Percentiles rank a stretch among this genome's conserved stretches.
Evolutionary conservation across 768 basidiomycete genomes (phyloP).

Genomic region (Rhizopogon roseolus): DNA sequence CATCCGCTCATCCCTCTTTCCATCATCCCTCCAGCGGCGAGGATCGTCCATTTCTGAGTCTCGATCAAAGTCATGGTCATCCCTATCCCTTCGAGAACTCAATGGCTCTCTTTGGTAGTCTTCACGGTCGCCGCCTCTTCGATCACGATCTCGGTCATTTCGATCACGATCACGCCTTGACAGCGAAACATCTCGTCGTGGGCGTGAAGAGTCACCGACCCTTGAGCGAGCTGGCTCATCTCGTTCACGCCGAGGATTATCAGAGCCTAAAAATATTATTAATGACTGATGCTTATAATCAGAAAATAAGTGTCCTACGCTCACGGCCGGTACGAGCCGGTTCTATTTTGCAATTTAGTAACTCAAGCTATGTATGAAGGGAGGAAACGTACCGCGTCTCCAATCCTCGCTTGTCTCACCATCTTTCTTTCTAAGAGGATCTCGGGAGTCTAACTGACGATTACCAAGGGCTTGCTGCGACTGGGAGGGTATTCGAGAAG

Average conservation of each 20-base stretch:
- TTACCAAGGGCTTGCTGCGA: conserved; percentile 30
- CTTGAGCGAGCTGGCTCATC: conserved; percentile 63
- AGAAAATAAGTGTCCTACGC: conserved; percentile 35
- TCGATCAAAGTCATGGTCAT: conserved; percentile 38
- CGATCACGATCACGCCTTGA: conserved; percentile 43
- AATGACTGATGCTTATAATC: not conserved
- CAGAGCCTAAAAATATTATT: conserved; percentile 36
- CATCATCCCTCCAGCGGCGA: conserved; percentile 79
- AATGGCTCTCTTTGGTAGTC: conserved; percentile 12
- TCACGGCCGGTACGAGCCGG: conserved; percentile 50
- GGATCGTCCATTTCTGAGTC: conserved; percentile 61
- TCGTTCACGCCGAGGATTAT: conserved; percentile 50
- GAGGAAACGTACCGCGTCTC: conserved; percentile 63
- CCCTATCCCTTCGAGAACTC: conserved; percentile 23
- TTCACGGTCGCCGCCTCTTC: conserved; percentile 26
- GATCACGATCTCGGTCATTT: conserved; percentile 27
- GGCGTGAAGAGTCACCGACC: conserved; percentile 56
- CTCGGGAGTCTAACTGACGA: conserved; percentile 56
- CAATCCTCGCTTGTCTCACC: conserved; percentile 80
- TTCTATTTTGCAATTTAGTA: conserved; percentile 37
- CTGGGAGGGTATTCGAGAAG: conserved; percentile 36
- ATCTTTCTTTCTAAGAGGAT: conserved; percentile 58
- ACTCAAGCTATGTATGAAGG: conserved; percentile 9
- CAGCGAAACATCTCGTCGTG: conserved; percentile 54
- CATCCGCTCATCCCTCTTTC: conserved; percentile 72